These are phyloP conservation scores for Trichoderma afroharzianum DNA, from an alignment of 2,329 filamentous ascomycete species.

Conservation along the genomic window DNA sequence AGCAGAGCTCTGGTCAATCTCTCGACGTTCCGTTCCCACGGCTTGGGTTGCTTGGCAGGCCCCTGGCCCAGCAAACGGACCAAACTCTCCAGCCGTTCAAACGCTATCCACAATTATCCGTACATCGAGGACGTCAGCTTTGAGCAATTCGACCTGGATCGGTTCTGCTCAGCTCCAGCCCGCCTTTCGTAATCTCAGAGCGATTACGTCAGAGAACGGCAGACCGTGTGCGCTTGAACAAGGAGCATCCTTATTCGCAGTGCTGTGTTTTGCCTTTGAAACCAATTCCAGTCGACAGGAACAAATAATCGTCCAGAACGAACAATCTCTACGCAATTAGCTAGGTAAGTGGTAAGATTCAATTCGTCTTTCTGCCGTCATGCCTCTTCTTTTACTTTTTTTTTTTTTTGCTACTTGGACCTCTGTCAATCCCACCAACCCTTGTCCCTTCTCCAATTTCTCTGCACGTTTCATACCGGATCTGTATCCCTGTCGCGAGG, in stretches of 20 bases:
- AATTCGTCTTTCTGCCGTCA: neutral
- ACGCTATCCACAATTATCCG: conserved; percentile 4
- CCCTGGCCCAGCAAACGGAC: conserved; percentile 2
- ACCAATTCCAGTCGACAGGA: neutral
- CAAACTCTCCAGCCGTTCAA: conserved; percentile 7
- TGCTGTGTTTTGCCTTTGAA: neutral
- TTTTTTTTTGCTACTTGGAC: neutral
- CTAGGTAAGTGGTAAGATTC: neutral
- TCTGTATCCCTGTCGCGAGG: conserved; percentile 9
- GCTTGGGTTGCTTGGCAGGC: neutral
- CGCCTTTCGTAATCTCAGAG: neutral
- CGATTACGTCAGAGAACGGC: conserved; percentile 11
- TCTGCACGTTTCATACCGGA: conserved; percentile 9
- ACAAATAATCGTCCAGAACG: neutral
- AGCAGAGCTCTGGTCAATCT: neutral
- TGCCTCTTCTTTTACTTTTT: neutral
- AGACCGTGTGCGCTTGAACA: neutral
- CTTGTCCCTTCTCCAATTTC: conserved; percentile 5
- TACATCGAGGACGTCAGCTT: conserved; percentile 16
- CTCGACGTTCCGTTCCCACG: neutral
- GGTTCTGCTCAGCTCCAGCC: conserved; percentile 6
- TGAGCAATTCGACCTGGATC: neutral
- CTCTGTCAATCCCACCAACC: neutral
- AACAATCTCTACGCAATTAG: neutral
- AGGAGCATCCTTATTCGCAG: neutral